phyloP scores from a whole-genome alignment of 2,329 filamentous ascomycete species.

The Clonostachys byssicola region DNA sequence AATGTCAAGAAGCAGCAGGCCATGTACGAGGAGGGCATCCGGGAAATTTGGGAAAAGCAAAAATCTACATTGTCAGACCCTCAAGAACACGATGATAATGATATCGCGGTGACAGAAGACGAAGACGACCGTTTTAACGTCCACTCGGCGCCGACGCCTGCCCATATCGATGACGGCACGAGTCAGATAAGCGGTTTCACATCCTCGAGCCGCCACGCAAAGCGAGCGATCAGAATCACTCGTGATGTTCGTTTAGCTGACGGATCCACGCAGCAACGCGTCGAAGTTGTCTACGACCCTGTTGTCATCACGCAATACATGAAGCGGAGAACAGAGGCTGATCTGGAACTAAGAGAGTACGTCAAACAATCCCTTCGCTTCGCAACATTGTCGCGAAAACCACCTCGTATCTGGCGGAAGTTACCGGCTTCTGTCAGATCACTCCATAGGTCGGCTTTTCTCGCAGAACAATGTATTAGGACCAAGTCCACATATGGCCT shows the following conservation, averaged over 20 bases:
- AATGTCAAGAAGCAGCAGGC: slow-evolving; percentile 94
- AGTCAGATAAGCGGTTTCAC: slow-evolving; percentile 73
- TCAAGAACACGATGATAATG: slow-evolving; percentile 62
- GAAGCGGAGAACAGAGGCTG: slow-evolving; percentile 67
- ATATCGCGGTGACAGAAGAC: slow-evolving; percentile 53
- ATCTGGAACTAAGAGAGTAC: slow-evolving; percentile 71
- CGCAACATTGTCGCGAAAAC: slow-evolving; percentile 1
- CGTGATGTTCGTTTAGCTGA: slow-evolving; percentile 48
- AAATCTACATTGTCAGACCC: slow-evolving; percentile 71
- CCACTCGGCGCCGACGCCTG: slow-evolving; percentile 66
- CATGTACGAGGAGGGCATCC: slow-evolving; percentile 87
- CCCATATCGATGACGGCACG: slow-evolving; percentile 68
- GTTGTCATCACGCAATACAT: slow-evolving; percentile 87
- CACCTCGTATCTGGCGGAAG: slow-evolving; percentile 7
- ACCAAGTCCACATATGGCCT: slow-evolving; percentile 11
- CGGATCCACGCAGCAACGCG: slow-evolving; percentile 54
- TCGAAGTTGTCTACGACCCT: slow-evolving; percentile 71
- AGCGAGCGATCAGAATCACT: slow-evolving; percentile 69
- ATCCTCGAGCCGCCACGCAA: slow-evolving; percentile 59
- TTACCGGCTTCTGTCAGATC: slow-evolving; percentile 9
- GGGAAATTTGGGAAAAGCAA: slow-evolving; percentile 88
- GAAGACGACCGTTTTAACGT: slow-evolving; percentile 68
- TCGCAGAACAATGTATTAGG: slow-evolving; percentile 6
- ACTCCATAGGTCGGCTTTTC: slow-evolving; percentile 11
- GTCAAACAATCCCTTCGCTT: slow-evolving; percentile 22